Evolutionary conservation across 1,139 yeast genomes (phyloP).

Genomic region (Sugiyamaella neomexicana): DNA sequence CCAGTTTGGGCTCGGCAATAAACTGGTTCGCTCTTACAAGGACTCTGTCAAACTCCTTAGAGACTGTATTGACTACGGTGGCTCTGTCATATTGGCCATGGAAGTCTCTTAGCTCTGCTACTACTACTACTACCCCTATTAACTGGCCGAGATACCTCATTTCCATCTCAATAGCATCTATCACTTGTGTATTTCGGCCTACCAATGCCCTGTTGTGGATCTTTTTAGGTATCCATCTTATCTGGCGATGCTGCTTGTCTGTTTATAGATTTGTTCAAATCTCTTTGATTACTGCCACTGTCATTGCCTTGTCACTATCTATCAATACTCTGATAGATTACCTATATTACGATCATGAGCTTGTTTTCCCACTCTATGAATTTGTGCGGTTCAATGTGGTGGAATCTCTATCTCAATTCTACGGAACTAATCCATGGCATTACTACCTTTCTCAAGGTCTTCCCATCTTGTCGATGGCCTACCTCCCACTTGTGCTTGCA

Average conservation of each 20-base stretch:
- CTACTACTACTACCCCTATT: conserved; percentile 5
- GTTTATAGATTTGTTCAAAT: conserved; percentile 22
- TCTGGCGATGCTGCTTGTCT: conserved; percentile 26
- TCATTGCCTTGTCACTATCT: conserved; percentile 37
- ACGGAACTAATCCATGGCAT: conserved; percentile 84
- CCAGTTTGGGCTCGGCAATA: conserved; percentile 72
- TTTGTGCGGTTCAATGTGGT: conserved; percentile 77
- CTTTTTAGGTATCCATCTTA: conserved; percentile 50
- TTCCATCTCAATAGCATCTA: conserved; percentile 33
- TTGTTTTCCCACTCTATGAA: conserved; percentile 62
- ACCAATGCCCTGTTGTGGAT: conserved; percentile 80
- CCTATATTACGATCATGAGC: conserved; percentile 53
- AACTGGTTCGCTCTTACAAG: conserved; percentile 81
- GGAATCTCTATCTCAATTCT: conserved; percentile 72
- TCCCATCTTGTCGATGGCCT: conserved; percentile 70
- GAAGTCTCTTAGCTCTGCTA: conserved; percentile 34
- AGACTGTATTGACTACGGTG: conserved; percentile 67
- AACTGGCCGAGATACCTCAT: conserved; percentile 22
- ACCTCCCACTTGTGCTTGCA: conserved; percentile 57
- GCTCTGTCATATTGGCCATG: conserved; percentile 79
- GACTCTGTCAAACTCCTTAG: conserved; percentile 84
- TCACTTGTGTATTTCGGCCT: conserved; percentile 63
- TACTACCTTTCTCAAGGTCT: conserved; percentile 81
- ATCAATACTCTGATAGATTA: conserved; percentile 54
- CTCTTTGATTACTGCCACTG: conserved; percentile 31